Evolutionary conservation across 148 eudicot genomes (phyloP), one percentile per base, ranked within the genome.

Genomic region (Fallopia convolvulus): DNA sequence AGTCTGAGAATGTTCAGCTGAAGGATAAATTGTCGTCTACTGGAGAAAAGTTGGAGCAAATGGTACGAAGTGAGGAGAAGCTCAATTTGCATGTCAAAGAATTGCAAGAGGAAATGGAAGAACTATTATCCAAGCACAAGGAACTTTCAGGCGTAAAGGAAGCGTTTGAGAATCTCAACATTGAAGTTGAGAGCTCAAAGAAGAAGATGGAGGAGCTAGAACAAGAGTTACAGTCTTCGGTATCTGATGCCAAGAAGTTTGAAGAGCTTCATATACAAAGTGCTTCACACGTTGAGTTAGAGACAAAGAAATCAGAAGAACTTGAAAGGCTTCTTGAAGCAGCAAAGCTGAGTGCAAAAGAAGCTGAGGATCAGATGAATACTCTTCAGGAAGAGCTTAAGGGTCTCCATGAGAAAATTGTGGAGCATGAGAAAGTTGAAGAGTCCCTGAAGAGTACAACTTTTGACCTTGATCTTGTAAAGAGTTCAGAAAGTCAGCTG

Each of bases 181-280:
- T 96, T 49, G 97, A 96, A 81, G 77, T 87, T 9, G 97, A 93
- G 77, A 82, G 81, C 85, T 91, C 98, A 9, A 93, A 84, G 79
- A 95, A 91, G 87, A 93, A 82, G 81, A 83, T 89, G 77, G 77
- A 79, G 61, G 92, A 85, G 75, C 85, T 96, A 72, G 93, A 93
- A 78, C 84, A 82, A 74, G 90, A 89, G 75, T 81, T 96, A 39
- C 83, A 85, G 46, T 76, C 79, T 52, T 88, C 90, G 1, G 74
- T 79, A 17, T 79, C 75, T 32, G 94, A 90, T 79, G 85, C 82
- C 13, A 79, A 55, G 39, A 90, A 90, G 78, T 88, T 81, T 49
- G 89, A 90, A 81, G 89, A 90, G 75, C 71, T 90, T 84, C 91
- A 90, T 73, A 83, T 81, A 68, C 56, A 86, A 68, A 90, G 91